Percentiles rank a stretch among this genome's conserved stretches.
phyloP scores from a whole-genome alignment of 768 basidiomycete genomes.

The Pulveroboletus sp. region DNA sequence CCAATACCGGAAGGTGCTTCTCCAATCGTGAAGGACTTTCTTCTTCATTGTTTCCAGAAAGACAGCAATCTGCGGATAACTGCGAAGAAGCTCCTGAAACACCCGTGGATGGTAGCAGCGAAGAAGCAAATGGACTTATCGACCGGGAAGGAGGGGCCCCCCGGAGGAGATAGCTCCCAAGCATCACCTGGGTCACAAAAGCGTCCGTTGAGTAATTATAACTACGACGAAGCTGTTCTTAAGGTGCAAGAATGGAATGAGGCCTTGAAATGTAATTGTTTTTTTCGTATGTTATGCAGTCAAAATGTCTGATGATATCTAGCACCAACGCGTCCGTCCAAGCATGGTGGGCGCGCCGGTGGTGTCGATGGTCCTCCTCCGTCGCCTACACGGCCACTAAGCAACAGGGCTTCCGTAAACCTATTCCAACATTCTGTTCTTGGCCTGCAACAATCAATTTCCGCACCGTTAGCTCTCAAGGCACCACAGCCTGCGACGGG shows the following conservation, averaged over 20 bases:
- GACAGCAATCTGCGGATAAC: conserved; percentile 92
- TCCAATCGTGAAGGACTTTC: conserved; percentile 92
- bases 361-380: conserved; percentile 37
- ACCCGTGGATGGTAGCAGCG: conserved; percentile 94
- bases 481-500: conserved; percentile 14
- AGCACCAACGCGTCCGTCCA: conserved; percentile 76
- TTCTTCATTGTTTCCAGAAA: conserved; percentile 98
- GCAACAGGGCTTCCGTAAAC: conserved; percentile 26
- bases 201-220: conserved; percentile 71
- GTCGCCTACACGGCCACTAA: conserved; percentile 38
- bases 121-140: conserved; percentile 61
- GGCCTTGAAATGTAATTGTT: conserved; percentile 78
- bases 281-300: conserved; percentile 8
- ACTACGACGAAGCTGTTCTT: conserved; percentile 90
- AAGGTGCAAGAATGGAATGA: conserved; percentile 99
- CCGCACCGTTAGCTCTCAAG: conserved; percentile 29
- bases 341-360: conserved; percentile 48
- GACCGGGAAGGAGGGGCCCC: conserved; percentile 26
- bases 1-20: conserved; percentile 95
- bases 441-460: conserved; percentile 33
- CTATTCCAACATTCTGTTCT: conserved; percentile 32
- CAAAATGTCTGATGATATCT: conserved; percentile 4
- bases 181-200: conserved; percentile 33
- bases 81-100: conserved; percentile 86
- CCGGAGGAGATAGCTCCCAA: conserved; percentile 34